phyloP scores from a whole-genome alignment of 805 yeast genomes.

The Candida hungchunana region DNA sequence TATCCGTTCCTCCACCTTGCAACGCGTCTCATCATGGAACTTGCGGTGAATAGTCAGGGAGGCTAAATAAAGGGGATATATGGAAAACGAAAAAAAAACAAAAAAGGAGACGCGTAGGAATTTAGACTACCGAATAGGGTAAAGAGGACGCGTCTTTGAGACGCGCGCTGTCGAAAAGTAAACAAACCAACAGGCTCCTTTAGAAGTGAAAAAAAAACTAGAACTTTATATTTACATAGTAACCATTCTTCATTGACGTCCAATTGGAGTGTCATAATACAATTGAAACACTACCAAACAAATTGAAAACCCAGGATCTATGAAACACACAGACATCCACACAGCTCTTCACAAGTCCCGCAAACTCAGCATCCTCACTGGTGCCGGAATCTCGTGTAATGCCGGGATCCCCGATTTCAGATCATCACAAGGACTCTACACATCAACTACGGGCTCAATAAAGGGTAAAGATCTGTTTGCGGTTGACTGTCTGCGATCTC shows the following conservation, averaged over 20 bases:
- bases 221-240: too few relatives aligned
- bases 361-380: conserved; percentile 70
- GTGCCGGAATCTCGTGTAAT: conserved; percentile 95
- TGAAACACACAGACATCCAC: conserved; percentile 1
- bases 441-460: conserved; percentile 39
- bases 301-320: too few relatives aligned
- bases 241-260: too few relatives aligned
- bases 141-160: not conserved
- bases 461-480: conserved; percentile 93
- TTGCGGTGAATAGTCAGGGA: conserved; percentile 87
- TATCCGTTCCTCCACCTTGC: conserved; percentile 93
- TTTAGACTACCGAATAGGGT: conserved; percentile 1
- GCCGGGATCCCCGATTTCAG: conserved; percentile 98
- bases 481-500: conserved; percentile 70
- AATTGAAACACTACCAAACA: too few relatives aligned
- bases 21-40: conserved; percentile 88
- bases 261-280: too few relatives aligned
- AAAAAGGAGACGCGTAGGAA: not conserved
- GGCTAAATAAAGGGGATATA: conserved; percentile 26
- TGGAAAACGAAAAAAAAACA: too few relatives aligned
- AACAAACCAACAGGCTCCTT: too few relatives aligned
- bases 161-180: too few relatives aligned
- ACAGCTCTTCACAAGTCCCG: conserved; percentile 28
- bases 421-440: conserved; percentile 78
- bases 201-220: too few relatives aligned